Evolutionary conservation across 208 protist genomes (phyloP).

Genomic region (Acanthamoeba sp.): DNA sequence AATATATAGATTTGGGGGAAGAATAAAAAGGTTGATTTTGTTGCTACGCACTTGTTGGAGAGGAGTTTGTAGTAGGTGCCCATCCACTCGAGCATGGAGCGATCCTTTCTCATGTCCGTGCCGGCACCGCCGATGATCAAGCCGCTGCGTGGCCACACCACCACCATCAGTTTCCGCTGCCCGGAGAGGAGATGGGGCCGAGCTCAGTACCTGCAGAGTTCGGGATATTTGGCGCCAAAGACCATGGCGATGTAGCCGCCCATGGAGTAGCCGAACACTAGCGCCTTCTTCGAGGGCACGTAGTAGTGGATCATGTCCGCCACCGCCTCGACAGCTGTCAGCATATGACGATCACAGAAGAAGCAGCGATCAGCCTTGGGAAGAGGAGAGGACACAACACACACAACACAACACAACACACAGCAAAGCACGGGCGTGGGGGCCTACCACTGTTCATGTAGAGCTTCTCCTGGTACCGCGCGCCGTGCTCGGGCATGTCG

Average conservation of each 20-base stretch:
- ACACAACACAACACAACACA: no score
- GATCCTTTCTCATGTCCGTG: conserved; percentile 11
- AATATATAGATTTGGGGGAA: no score
- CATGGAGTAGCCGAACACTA: conserved; percentile 55
- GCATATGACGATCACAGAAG: background rate
- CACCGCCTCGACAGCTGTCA: conserved; percentile 20
- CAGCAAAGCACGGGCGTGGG: no score
- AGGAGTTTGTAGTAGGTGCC: conserved; percentile 64
- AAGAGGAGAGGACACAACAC: no score
- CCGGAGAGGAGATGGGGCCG: no score
- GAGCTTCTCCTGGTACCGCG: conserved; percentile 4
- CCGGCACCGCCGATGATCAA: conserved; percentile 22
- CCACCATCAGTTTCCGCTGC: no score
- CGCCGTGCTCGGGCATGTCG: conserved; percentile 48
- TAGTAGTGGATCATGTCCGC: conserved; percentile 61
- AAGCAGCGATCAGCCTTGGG: background rate
- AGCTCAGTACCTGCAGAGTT: background rate
- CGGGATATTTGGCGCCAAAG: conserved; percentile 49
- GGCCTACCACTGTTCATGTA: conserved; percentile 36
- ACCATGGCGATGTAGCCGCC: conserved; percentile 57
- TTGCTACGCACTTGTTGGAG: conserved; percentile 19
- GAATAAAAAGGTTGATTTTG: background rate
- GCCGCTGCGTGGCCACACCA: background rate
- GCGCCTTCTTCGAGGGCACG: conserved; percentile 33
- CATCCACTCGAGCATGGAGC: conserved; percentile 54